These are phyloP conservation scores for Juncus effusus DNA, from an alignment of 176 grass and related monocot species.

Conservation along the genomic window DNA sequence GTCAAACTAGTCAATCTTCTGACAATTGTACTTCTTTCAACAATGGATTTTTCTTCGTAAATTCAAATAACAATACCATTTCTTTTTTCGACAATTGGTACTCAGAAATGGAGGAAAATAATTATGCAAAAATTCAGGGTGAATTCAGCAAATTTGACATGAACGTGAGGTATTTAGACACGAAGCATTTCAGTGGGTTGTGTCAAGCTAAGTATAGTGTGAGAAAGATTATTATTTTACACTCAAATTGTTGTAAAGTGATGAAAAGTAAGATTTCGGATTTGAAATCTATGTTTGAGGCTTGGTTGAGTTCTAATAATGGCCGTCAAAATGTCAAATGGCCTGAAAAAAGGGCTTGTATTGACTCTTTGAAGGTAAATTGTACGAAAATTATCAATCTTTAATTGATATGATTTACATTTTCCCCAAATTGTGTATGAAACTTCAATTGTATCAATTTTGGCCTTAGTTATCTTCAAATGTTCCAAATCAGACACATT, in stretches of 20 bases:
- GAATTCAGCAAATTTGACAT: constrained; percentile 41
- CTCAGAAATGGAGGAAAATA: constrained; percentile 17
- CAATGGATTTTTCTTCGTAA: constrained; percentile 35
- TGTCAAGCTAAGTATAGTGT: constrained; percentile 49
- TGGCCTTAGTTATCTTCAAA: neutral
- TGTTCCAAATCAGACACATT: too few species aligned
- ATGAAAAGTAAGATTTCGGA: constrained; percentile 58
- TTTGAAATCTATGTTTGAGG: constrained; percentile 37
- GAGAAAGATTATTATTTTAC: constrained; percentile 50
- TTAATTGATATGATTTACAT: neutral
- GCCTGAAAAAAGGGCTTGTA: constrained; percentile 23
- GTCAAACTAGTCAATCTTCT: constrained; percentile 14
- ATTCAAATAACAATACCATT: constrained; percentile 30
- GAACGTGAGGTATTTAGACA: constrained; percentile 51
- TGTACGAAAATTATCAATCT: neutral
- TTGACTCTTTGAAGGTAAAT: constrained; percentile 5
- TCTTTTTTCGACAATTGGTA: constrained; percentile 38
- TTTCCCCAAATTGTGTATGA: neutral
- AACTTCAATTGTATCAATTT: neutral
- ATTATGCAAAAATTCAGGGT: constrained; percentile 37
- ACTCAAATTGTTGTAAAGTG: constrained; percentile 68
- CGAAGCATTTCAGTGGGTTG: constrained; percentile 58
- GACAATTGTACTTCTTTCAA: constrained; percentile 16
- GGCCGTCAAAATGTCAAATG: constrained; percentile 12
- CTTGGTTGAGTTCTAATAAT: constrained; percentile 13